Percentiles rank a stretch among this genome's conserved stretches.
Evolutionary conservation across 176 grass and related monocot genomes (phyloP).

Genomic region (Neostapfia colusana): DNA sequence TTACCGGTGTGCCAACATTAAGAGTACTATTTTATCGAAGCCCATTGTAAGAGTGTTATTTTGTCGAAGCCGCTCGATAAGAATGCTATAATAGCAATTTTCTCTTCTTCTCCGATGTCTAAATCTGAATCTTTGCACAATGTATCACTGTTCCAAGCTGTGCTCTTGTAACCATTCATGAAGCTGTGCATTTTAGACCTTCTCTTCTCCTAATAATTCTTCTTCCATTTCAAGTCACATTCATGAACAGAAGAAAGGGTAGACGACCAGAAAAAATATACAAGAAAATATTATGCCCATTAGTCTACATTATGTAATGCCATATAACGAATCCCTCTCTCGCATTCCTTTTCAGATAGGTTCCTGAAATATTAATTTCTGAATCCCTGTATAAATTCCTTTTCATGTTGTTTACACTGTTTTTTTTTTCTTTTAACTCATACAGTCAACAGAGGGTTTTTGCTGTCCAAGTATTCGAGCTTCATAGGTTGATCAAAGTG

Average conservation of each 20-base stretch:
- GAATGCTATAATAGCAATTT: too few species aligned
- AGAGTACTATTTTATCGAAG: too few species aligned
- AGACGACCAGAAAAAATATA: neutral
- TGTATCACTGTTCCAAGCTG: too few species aligned
- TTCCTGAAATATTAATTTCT: neutral
- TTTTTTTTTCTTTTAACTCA: constrained; percentile 39
- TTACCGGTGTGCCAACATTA: too few species aligned
- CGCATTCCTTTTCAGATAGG: too few species aligned
- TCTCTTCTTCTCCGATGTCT: constrained; percentile 57
- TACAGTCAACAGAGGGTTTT: constrained; percentile 96
- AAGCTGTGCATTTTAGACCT: neutral
- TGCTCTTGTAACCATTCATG: too few species aligned
- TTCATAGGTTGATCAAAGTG: constrained; percentile 96
- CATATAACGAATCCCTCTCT: neutral
- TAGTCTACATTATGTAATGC: too few species aligned
- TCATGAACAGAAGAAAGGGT: too few species aligned
- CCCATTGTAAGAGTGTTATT: too few species aligned
- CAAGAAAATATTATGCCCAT: neutral
- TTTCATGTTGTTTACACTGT: constrained; percentile 15
- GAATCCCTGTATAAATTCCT: neutral
- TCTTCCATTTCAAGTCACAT: too few species aligned
- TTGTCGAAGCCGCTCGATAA: too few species aligned
- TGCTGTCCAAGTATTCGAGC: constrained; percentile 92
- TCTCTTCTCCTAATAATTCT: too few species aligned
- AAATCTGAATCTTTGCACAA: neutral